Evolutionary conservation across 352 stramenopile species (phyloP).

Genomic region (Lagenidium giganteum): DNA sequence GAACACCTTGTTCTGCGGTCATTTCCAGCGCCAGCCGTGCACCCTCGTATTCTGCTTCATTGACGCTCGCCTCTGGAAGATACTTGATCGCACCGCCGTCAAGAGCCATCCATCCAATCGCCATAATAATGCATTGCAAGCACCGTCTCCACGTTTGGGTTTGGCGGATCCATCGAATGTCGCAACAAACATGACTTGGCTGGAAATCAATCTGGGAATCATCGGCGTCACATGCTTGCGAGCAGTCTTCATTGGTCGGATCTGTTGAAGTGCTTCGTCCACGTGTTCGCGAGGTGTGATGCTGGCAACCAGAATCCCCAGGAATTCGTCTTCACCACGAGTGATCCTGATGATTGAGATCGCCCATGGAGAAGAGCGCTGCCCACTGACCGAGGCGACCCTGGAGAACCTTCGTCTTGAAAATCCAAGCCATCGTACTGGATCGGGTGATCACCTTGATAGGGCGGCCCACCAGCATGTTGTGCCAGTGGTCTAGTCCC

Average conservation of each 20-base stretch:
- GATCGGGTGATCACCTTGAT: neutral
- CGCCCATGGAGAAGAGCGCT: too few relatives aligned
- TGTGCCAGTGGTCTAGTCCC: too few relatives aligned
- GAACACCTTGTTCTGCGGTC: neutral
- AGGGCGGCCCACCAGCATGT: too few relatives aligned
- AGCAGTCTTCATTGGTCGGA: too few relatives aligned
- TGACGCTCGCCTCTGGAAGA: conserved; percentile 13
- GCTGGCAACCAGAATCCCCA: conserved; percentile 1
- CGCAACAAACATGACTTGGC: too few relatives aligned
- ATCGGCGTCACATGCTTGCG: too few relatives aligned
- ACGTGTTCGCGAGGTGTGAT: too few relatives aligned
- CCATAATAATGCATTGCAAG: conserved; percentile 15
- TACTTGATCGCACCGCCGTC: neutral
- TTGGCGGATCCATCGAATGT: conserved; percentile 19
- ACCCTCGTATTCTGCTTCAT: conserved; percentile 16
- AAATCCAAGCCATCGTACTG: conserved; percentile 1
- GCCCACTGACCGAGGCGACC: too few relatives aligned
- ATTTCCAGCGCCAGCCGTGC: neutral
- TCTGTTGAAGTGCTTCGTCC: too few relatives aligned
- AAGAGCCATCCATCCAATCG: neutral
- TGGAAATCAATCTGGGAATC: too few relatives aligned
- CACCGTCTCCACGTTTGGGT: conserved; percentile 3
- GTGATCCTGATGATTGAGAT: too few relatives aligned
- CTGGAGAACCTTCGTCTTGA: too few relatives aligned
- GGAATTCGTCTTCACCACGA: conserved; percentile 9